These are phyloP conservation scores for Penicillium nordicum DNA, from an alignment of 2,329 filamentous ascomycete genomes.

Conservation along the genomic window DNA sequence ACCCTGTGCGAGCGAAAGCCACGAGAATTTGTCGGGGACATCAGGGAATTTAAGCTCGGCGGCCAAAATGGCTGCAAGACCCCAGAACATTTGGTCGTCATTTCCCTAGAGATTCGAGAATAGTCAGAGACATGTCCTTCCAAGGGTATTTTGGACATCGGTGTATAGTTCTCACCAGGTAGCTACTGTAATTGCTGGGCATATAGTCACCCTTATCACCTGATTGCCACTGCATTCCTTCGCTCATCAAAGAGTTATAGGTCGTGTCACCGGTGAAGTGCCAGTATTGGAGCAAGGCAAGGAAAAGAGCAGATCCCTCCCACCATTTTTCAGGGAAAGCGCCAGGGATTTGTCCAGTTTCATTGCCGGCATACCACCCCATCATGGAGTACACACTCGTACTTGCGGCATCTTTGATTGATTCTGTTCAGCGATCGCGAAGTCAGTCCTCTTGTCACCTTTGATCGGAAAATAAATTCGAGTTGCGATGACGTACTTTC, in stretches of 20 bases:
- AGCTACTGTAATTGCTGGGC: slow-evolving; percentile 38
- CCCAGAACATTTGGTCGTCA: slow-evolving; percentile 71
- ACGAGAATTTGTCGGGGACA: slow-evolving; percentile 44
- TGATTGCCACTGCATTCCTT: slow-evolving; percentile 33
- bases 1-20: slow-evolving; percentile 61
- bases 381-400: slow-evolving; percentile 50
- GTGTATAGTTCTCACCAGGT: slow-evolving; percentile 16
- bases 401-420: slow-evolving; percentile 44
- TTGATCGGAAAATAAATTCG: not conserved
- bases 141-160: not conserved
- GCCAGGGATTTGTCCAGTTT: slow-evolving; percentile 48
- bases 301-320: slow-evolving; percentile 68
- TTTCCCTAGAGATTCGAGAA: slow-evolving; percentile 49
- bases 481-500: slow-evolving; percentile 13
- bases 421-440: slow-evolving; percentile 26
- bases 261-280: slow-evolving; percentile 61
- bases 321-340: slow-evolving; percentile 71
- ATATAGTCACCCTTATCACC: slow-evolving; percentile 37
- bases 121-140: not conserved
- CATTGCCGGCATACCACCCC: slow-evolving; percentile 52
- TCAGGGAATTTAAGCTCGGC: slow-evolving; percentile 63
- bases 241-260: slow-evolving; percentile 58
- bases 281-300: slow-evolving; percentile 68
- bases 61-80: slow-evolving; percentile 63
- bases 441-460: not conserved